These are phyloP conservation scores for Kodamaea plutei DNA, from an alignment of 1,139 yeast genomes.

Conservation along the genomic window DNA sequence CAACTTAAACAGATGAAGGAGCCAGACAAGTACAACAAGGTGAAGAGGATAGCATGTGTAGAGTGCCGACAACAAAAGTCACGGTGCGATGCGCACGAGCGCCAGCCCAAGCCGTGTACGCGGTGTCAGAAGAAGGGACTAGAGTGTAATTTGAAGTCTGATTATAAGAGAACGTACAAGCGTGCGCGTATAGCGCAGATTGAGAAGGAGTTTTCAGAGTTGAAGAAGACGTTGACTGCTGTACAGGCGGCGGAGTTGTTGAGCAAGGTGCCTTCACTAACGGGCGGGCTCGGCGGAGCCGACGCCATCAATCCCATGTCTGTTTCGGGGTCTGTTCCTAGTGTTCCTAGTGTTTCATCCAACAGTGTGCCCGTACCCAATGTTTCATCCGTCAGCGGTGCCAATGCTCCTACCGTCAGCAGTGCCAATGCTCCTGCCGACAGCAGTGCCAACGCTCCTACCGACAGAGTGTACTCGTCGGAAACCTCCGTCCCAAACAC, in stretches of 20 bases:
- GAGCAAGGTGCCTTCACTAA: slow-evolving; percentile 27
- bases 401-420: background rate
- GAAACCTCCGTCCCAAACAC: slow-evolving; percentile 30
- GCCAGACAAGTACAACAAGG: slow-evolving; percentile 18
- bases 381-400: background rate
- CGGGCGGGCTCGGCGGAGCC: background rate
- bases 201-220: slow-evolving; percentile 70
- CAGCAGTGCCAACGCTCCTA: no score
- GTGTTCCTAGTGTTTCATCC: background rate
- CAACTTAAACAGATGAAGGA: slow-evolving; percentile 19
- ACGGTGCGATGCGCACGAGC: slow-evolving; percentile 80
- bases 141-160: slow-evolving; percentile 69
- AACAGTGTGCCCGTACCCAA: background rate
- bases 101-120: slow-evolving; percentile 76
- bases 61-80: slow-evolving; percentile 95
- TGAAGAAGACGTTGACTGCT: slow-evolving; percentile 55
- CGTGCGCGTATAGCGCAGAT: slow-evolving; percentile 81
- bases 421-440: background rate
- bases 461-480: slow-evolving; percentile 13
- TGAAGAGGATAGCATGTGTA: slow-evolving; percentile 80
- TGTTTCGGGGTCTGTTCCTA: background rate
- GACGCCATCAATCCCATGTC: background rate
- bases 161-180: slow-evolving; percentile 84
- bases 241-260: slow-evolving; percentile 48
- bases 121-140: slow-evolving; percentile 70